Evolutionary conservation across 2,329 filamentous ascomycete genomes (phyloP).

Genomic region (Aureobasidium sp.): DNA sequence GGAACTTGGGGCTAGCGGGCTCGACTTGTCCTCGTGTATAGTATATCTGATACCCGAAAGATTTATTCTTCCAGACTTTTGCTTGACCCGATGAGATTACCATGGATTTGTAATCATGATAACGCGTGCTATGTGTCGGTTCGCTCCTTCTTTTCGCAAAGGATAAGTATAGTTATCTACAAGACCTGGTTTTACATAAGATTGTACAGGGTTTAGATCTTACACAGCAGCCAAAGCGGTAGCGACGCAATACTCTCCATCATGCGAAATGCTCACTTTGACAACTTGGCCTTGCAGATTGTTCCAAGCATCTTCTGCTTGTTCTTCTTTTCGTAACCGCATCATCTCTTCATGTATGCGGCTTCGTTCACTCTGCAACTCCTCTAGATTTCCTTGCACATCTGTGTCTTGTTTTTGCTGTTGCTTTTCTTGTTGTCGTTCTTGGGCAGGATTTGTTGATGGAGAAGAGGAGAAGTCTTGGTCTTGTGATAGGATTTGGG

Average conservation of each 20-base stretch:
- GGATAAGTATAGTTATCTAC: too few species aligned
- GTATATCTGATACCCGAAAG: too few species aligned
- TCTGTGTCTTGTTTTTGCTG: not conserved
- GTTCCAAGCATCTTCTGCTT: not conserved
- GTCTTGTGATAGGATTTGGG: not conserved
- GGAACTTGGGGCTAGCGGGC: constrained; percentile 74
- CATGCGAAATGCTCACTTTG: constrained; percentile 77
- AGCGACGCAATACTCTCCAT: constrained; percentile 63
- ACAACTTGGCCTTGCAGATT: constrained; percentile 46
- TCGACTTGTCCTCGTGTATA: too few species aligned
- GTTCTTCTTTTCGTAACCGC: not conserved
- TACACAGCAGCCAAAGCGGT: constrained; percentile 44
- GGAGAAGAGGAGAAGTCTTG: not conserved
- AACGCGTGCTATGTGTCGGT: too few species aligned
- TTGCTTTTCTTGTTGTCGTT: not conserved
- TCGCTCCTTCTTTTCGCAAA: too few species aligned
- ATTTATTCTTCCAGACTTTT: too few species aligned
- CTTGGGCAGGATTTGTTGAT: not conserved
- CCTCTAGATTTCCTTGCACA: not conserved
- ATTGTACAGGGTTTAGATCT: too few species aligned
- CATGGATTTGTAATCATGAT: too few species aligned
- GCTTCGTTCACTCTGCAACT: not conserved
- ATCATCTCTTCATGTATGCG: not conserved
- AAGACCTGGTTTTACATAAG: too few species aligned
- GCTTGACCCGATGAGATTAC: too few species aligned